These are phyloP conservation scores for Oidium heveae DNA, from an alignment of 2,329 filamentous ascomycete species.

Conservation along the genomic window DNA sequence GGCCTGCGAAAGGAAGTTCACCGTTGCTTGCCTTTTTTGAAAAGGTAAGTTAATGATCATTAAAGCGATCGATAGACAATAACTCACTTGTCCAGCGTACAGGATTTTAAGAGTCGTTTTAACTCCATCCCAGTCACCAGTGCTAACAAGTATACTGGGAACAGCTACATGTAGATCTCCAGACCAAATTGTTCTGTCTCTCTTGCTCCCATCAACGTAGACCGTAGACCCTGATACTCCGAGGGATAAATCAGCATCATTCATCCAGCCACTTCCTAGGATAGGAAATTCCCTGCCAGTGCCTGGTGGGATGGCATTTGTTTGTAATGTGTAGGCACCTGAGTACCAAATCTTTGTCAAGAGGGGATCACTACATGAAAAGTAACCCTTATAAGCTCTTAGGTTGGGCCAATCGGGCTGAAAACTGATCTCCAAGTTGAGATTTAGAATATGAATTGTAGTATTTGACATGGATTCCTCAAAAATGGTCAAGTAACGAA, in stretches of 20 bases:
- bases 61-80: no score
- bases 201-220: conserved; percentile 28
- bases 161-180: conserved; percentile 37
- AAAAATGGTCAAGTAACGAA: conserved; percentile 25
- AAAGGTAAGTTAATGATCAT: no score
- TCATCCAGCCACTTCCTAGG: conserved; percentile 14
- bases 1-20: no score
- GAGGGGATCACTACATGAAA: conserved; percentile 22
- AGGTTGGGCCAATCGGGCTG: conserved; percentile 19
- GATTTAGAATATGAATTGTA: conserved; percentile 12
- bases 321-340: conserved; percentile 20
- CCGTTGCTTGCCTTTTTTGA: no score
- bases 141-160: no score
- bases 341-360: conserved; percentile 28
- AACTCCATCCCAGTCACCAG: no score
- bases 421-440: conserved; percentile 16
- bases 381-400: conserved; percentile 28
- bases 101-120: no score
- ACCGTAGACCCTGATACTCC: conserved; percentile 9
- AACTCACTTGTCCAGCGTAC: no score
- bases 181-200: conserved; percentile 33
- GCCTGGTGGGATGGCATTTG: conserved; percentile 12
- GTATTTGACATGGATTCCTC: conserved; percentile 15
- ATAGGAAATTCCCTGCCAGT: conserved; percentile 13
- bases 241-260: conserved; percentile 19